Base-by-base conservation (phyloP, 257 asterid genomes). In the Pogostemon cablin region DNA sequence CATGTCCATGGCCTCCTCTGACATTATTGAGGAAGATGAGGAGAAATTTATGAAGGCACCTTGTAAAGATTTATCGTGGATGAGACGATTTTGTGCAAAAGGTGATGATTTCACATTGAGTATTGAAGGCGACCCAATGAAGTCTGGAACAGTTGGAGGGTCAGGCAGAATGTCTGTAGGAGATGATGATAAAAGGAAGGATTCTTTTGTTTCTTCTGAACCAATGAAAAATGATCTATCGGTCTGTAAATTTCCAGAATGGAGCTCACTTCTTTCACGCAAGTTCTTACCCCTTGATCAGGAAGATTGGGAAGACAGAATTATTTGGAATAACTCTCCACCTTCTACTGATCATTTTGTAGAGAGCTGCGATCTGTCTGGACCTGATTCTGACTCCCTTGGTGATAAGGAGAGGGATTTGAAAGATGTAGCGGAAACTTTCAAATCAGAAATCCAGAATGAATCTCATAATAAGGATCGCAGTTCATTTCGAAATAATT, bases 281-380 rank as follows among this genome's bases (percentile, higher is more conserved):
- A 79, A 88, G 43, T 84, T 87, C 66, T 83, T 81, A 76, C 92
- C 96, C 64, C 88, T 95, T 79, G 98, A 89, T 72, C 99, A 95
- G 81, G 86, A 87, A 79, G 90, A 95, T 75, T 95, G 99, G 99
- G 99, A 95, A 81, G 97, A 91, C 77, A 81, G 77, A 75, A 91
- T 95, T 79, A 82, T 89, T 76, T 95, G 99, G 99, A 83, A 84
- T 72, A 82, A 81, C 79, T 87, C 99, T 64, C 96, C 98, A 34
- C 77, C 81, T 41, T 69, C 73, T 49, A 68, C 78, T 80, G 85
- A 72, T 58, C 80, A 73, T 79, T 70, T 81, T 77, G 83, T 83
- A 12, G 98, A 95, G 82, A 84, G 95, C 78, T 81, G 85, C 67
- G 97, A 95, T 79, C 82, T 89, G 69, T 87, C 98, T 81, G 99